Evolutionary conservation across 176 grass and related monocot species (phyloP), one percentile per base, ranked within the genome.

Genomic region (Oryza punctata): DNA sequence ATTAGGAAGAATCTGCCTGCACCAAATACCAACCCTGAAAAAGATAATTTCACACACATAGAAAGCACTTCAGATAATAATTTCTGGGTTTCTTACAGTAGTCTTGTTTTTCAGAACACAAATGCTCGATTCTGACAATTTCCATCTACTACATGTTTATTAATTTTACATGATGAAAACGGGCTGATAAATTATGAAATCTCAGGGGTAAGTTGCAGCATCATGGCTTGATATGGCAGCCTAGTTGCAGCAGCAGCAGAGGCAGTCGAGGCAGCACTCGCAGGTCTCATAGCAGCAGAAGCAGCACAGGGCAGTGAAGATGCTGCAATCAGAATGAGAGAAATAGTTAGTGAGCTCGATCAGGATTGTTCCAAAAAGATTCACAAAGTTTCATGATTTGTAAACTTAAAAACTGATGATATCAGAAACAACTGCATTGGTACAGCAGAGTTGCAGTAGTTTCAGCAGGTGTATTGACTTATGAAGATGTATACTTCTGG

Each of bases 281-380:
- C 95, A 98, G 7, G 90, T 86, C 87, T 98, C 95, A 43, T 84
- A 98, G 87, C 95, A 98, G 90, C 95, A 98, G 79, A 91, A 98
- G 89, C 95, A 98, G 90, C 95, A 98, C 37, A 90, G 87, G 3
- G 88, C 69, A 12, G 95, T 75, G 84, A 95, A 95, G 19, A 98
- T 72, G 54, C 95, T 98, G 88, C 10, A 40, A 64, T 43, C 28
- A 72, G 16, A 75, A 25, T 50, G 65, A 81, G 9, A 35, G 57
- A 35, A 43, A n/a, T 10, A 40, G 33, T 75, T 2, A 65, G 57
- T 28, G 63, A 29, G 16, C 4, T 52, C 15, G 26, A 11, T 50
- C 25, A 59, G 47, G 37, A 63, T 7, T 41, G 25, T 2, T 41
- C 25, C 32, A 74, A 33, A 72, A 16, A 61, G 57, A 10, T 61